A percentile compares a stretch with the other conserved stretches of the same genome.
Conservation (phyloP, 352 stramenopile genomes). For the Chrysophaeum taylorii region DNA sequence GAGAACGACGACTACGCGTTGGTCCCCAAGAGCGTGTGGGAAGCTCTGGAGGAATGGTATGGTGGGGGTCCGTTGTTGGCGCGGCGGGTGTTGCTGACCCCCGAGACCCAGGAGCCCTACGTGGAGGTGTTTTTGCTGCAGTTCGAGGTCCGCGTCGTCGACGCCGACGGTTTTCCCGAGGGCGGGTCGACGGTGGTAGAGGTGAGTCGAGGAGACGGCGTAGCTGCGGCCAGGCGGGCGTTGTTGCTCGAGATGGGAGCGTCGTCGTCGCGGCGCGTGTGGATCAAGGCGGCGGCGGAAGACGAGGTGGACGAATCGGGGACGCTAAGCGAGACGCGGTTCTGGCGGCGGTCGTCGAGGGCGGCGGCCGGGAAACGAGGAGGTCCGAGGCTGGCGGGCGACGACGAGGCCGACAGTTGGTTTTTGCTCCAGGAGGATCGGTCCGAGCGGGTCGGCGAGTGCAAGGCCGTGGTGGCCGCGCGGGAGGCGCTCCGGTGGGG, state of each 20-base stretch:
- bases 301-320: neutral
- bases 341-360: neutral
- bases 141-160: constrained; percentile 10
- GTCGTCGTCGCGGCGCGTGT: neutral
- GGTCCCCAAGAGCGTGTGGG: constrained; percentile 19
- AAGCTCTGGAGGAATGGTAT: constrained; percentile 25
- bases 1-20: constrained; percentile 29
- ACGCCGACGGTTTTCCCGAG: neutral
- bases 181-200: neutral
- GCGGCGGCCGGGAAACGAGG: neutral
- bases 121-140: constrained; percentile 23
- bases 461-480: neutral
- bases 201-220: neutral
- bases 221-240: neutral
- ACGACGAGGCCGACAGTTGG: too few species aligned
- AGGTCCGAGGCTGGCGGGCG: too few species aligned
- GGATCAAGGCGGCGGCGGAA: neutral
- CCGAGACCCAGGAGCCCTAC: constrained; percentile 9
- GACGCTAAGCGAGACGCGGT: neutral
- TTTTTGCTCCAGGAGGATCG: neutral
- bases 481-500: neutral
- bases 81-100: constrained; percentile 12
- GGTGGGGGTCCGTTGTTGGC: constrained; percentile 22
- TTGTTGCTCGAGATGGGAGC: neutral
- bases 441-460: neutral